These are phyloP conservation scores for Gnetum montanum DNA, from an alignment of 75 land plant species.

Conservation along the genomic window DNA sequence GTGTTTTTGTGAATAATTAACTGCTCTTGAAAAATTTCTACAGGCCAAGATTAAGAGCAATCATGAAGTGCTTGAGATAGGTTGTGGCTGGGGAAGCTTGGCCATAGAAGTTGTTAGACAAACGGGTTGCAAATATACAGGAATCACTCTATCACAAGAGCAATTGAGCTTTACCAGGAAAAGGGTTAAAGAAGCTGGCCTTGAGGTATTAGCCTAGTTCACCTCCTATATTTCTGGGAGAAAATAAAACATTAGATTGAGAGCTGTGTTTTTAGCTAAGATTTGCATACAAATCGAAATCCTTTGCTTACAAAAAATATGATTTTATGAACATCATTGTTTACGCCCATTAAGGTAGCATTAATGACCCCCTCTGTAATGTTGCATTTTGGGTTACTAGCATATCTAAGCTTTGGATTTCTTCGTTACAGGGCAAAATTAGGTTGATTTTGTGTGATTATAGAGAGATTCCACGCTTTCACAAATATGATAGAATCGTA, in stretches of 20 bases:
- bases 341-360: no score
- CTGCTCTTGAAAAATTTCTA: not conserved
- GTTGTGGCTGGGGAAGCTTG: slow-evolving; percentile 92
- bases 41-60: slow-evolving; percentile 59
- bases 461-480: slow-evolving; percentile 30
- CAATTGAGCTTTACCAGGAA: slow-evolving; percentile 29
- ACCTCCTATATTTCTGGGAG: no score
- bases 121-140: slow-evolving; percentile 92
- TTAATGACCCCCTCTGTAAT: no score
- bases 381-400: no score
- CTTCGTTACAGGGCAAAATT: slow-evolving; percentile 65
- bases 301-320: no score
- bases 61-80: slow-evolving; percentile 90
- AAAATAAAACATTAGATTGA: no score
- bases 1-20: not conserved
- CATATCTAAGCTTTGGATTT: no score
- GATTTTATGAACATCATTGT: no score
- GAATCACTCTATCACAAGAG: slow-evolving; percentile 52
- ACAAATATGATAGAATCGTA: slow-evolving; percentile 38
- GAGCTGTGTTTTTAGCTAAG: no score
- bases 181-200: slow-evolving; percentile 21
- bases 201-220: no score
- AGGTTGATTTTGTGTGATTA: slow-evolving; percentile 70
- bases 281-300: no score
- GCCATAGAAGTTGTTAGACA: slow-evolving; percentile 77